Conservation (phyloP, 139 green algal species). For the Coccomyxa sp. region DNA sequence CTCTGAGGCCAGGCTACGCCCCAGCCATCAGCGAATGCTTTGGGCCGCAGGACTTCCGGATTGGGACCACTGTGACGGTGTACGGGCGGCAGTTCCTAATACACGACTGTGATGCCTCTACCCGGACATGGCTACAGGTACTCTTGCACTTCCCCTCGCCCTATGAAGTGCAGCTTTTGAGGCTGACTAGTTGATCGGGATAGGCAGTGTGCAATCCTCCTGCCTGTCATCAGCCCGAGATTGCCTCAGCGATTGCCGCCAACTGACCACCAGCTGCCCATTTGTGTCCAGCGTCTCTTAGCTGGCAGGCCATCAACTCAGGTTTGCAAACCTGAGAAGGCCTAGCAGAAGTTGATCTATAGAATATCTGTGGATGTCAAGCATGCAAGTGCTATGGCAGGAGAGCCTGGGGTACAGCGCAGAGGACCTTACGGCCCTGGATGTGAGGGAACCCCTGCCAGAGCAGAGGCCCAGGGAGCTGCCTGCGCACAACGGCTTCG, state of each 20-base stretch:
- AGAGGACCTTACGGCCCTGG: constrained; percentile 56
- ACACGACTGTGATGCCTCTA: constrained; percentile 85
- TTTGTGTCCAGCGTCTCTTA: too few relatives aligned
- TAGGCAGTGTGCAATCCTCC: too few relatives aligned
- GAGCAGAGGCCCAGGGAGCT: constrained; percentile 41
- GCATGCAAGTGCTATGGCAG: constrained; percentile 8
- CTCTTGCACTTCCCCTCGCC: background rate
- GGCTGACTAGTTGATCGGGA: too few relatives aligned
- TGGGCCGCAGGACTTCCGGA: constrained; percentile 65
- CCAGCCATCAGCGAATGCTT: constrained; percentile 54
- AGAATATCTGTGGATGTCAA: too few relatives aligned
- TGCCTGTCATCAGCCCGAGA: too few relatives aligned
- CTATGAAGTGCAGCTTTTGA: too few relatives aligned
- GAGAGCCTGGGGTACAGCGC: constrained; percentile 55
- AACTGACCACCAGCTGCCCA: too few relatives aligned
- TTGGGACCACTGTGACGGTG: constrained; percentile 69
- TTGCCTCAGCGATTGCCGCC: too few relatives aligned
- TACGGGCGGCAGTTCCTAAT: constrained; percentile 79
- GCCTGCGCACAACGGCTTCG: constrained; percentile 78
- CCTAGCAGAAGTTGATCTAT: too few relatives aligned
- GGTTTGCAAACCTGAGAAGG: too few relatives aligned
- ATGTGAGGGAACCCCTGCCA: constrained; percentile 50
- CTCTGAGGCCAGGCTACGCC: constrained; percentile 7
- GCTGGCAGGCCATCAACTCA: too few relatives aligned
- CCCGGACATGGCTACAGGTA: constrained; percentile 63